Evolutionary conservation across 768 basidiomycete species (phyloP), one percentile per base, ranked within the genome.

Genomic region (Trametes maxima): DNA sequence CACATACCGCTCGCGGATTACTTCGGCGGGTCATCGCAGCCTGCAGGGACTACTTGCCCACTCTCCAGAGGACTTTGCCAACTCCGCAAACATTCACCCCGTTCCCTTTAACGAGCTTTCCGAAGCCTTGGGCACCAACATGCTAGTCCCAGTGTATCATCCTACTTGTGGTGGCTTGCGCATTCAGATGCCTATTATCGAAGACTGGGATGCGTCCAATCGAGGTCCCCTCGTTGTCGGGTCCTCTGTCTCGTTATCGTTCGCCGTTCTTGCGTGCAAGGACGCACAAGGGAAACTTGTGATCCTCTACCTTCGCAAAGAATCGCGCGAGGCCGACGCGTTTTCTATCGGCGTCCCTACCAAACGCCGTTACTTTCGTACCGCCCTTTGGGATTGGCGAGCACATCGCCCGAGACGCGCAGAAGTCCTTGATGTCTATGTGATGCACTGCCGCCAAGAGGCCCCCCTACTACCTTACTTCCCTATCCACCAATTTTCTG

Each of bases 111-210:
- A 28, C 2, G 40, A 45, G 12, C 43, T 55, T 4, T 55, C 54
- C n/a, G 43, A 55, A 16, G 19, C 33, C 11, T 28, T 55, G 43
- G 33, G 43, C 5, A 46, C 21, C 17, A 25, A 35, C 6, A 44
- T 55, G 54, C 44, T 44, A n/a, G 35, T 55, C 2, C 54, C 54
- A 5, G 54, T 55, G 3, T 55, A 55, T 22, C 54, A 55, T 45
- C 28, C 25, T 14, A 55, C 42, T 2, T 36, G 54, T 22, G 54
- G 54, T 7, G 54, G 54, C 11, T 22, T 55, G 10, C 43, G 54
- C 19, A 22, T 55, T 1, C 25, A 55, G 14, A 21, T 55, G 54
- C 54, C 54, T 3, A 24, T 44, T 24, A 40, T 53, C 28, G 28
- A 3, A 22, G 19, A 37, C 33, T 5, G 17, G 19, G 21, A 22